Conservation (phyloP, 148 eudicot species). For the Vaccinium corymbosum region DNA sequence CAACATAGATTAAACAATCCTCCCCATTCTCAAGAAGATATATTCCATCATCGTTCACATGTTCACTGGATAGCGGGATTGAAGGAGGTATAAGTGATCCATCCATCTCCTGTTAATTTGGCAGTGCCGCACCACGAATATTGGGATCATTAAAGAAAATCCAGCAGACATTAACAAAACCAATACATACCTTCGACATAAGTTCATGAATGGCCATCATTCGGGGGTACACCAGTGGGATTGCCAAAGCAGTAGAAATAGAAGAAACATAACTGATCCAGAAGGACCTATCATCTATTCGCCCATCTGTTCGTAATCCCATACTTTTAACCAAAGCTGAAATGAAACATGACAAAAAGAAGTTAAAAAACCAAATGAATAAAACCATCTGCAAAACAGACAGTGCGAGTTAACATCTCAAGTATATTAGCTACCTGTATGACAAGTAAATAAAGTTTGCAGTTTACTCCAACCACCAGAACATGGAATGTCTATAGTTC, state of each 20-base stretch:
- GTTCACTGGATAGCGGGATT: constrained; percentile 89
- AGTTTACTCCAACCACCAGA: neutral
- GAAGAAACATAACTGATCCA: constrained; percentile 87
- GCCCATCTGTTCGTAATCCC: constrained; percentile 80
- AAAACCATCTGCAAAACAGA: constrained; percentile 1
- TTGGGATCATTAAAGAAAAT: neutral
- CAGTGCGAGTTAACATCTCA: neutral
- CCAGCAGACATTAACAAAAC: neutral
- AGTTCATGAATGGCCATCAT: constrained; percentile 87
- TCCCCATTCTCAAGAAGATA: constrained; percentile 95
- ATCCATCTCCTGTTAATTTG: constrained; percentile 51
- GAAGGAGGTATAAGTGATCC: constrained; percentile 56
- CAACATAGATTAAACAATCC: constrained; percentile 77
- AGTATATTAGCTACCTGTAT: neutral
- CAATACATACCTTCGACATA: constrained; percentile 52
- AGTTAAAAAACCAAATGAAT: constrained; percentile 5
- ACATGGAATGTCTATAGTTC: neutral
- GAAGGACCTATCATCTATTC: constrained; percentile 81
- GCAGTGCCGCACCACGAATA: constrained; percentile 14
- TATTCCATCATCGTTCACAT: constrained; percentile 69
- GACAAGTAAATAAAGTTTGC: neutral
- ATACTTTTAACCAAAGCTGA: constrained; percentile 82
- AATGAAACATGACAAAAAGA: constrained; percentile 15
- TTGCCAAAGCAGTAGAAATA: constrained; percentile 71
- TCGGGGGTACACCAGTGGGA: constrained; percentile 96